Conservation (phyloP, 2,329 filamentous ascomycete genomes). For the Colletotrichum gigasporum region DNA sequence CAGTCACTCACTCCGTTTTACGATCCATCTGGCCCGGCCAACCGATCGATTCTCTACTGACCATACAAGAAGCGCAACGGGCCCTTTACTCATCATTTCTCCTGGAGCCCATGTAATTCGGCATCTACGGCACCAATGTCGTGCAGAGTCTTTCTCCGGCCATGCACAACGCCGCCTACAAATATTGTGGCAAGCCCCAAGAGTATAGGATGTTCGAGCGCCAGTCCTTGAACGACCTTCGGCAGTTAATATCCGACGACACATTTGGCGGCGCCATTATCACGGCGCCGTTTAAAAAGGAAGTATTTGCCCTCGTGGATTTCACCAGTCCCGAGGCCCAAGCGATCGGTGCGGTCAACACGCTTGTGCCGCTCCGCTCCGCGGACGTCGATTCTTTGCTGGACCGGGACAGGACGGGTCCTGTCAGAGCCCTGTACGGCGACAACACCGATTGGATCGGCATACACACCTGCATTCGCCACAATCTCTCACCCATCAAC, state of each 20-base stretch:
- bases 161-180: slow-evolving; percentile 78
- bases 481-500: slow-evolving; percentile 77
- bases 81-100: slow-evolving; percentile 74
- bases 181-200: slow-evolving; percentile 74
- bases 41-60: slow-evolving; percentile 49
- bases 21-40: slow-evolving; percentile 32
- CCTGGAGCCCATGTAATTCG: slow-evolving; percentile 75
- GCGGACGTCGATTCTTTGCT: slow-evolving; percentile 61
- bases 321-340: slow-evolving; percentile 76
- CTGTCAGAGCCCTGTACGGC: slow-evolving; percentile 75
- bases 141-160: slow-evolving; percentile 78
- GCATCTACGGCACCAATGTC: slow-evolving; percentile 76
- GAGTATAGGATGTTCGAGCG: slow-evolving; percentile 71
- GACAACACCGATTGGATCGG: slow-evolving; percentile 88
- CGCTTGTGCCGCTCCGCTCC: slow-evolving; percentile 74
- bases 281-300: slow-evolving; percentile 78
- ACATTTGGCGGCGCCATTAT: slow-evolving; percentile 78
- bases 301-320: slow-evolving; percentile 73
- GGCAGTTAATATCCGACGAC: slow-evolving; percentile 69
- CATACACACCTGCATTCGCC: slow-evolving; percentile 75
- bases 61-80: slow-evolving; percentile 69
- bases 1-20: slow-evolving; percentile 57
- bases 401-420: slow-evolving; percentile 69
- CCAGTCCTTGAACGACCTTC: slow-evolving; percentile 68
- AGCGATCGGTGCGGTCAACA: slow-evolving; percentile 81